Evolutionary conservation across 495 filamentous ascomycete species (phyloP).

Genomic region (Jackrogersella minutella): DNA sequence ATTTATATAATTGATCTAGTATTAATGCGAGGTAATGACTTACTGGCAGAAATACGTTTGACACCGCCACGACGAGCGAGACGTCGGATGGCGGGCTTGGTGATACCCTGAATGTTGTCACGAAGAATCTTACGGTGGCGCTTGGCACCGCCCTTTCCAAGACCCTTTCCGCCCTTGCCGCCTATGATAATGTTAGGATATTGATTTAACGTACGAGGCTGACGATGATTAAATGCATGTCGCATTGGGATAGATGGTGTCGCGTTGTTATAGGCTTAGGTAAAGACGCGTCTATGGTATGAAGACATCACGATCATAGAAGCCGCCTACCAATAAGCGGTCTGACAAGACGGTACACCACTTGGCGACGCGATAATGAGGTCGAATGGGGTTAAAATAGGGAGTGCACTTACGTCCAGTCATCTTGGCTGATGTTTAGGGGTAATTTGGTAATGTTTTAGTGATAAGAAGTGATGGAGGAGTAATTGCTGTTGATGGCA

Average conservation of each 20-base stretch:
- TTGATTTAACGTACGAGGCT: neutral
- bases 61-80: conserved; percentile 99
- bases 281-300: conserved; percentile 37
- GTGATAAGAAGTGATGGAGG: conserved; percentile 43
- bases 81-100: conserved; percentile 99
- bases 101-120: conserved; percentile 99
- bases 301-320: conserved; percentile 18
- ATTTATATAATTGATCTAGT: neutral
- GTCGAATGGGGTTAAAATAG: conserved; percentile 34
- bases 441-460: conserved; percentile 43
- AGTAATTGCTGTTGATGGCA: conserved; percentile 46
- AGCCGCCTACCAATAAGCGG: conserved; percentile 41
- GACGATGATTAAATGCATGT: neutral
- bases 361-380: conserved; percentile 25
- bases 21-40: conserved; percentile 42
- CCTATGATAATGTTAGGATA: conserved; percentile 60
- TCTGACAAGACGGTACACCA: neutral
- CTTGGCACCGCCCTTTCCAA: conserved; percentile 86
- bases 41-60: conserved; percentile 99
- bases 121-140: conserved; percentile 99
- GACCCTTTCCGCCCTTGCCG: conserved; percentile 96
- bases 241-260: conserved; percentile 49
- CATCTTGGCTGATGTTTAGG: conserved; percentile 66
- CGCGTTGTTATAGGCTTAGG: conserved; percentile 1
- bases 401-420: conserved; percentile 87